A percentile compares a stretch with the other conserved stretches of the same genome.
Conservation (phyloP, 2,329 filamentous ascomycete species). For the Parafenestella ontariensis region DNA sequence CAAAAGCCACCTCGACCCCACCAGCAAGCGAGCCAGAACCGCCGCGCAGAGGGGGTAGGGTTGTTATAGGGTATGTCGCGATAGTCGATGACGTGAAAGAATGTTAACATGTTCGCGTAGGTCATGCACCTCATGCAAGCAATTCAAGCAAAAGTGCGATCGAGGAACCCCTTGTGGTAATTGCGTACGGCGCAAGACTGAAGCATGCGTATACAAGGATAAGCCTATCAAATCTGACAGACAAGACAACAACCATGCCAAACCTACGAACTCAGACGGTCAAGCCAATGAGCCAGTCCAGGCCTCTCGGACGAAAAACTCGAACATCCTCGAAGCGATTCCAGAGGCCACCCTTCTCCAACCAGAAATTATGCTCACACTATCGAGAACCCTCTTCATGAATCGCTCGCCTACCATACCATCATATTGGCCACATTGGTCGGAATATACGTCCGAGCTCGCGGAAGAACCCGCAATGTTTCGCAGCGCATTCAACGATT, state of each 20-base stretch:
- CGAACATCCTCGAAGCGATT: constrained; percentile 35
- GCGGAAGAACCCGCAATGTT: constrained; percentile 69
- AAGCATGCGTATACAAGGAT: constrained; percentile 13
- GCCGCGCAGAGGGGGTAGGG: constrained; percentile 6
- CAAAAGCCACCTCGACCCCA: constrained; percentile 25
- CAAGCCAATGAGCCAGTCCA: not conserved
- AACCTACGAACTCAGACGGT: constrained; percentile 3
- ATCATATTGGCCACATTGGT: constrained; percentile 45
- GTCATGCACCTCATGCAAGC: constrained; percentile 16
- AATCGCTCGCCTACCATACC: constrained; percentile 37
- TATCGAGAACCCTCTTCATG: constrained; percentile 48
- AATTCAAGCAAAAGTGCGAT: constrained; percentile 18
- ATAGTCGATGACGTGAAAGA: too few species aligned
- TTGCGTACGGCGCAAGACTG: constrained; percentile 9
- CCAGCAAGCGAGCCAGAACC: constrained; percentile 14
- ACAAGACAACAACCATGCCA: constrained; percentile 1
- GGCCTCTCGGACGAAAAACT: not conserved
- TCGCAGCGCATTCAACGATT: constrained; percentile 77
- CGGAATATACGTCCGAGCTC: constrained; percentile 30
- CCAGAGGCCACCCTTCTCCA: constrained; percentile 45
- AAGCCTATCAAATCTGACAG: constrained; percentile 2
- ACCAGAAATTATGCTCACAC: constrained; percentile 33
- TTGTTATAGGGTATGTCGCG: constrained; percentile 16
- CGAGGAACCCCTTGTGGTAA: constrained; percentile 15
- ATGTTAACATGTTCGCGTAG: constrained; percentile 5